These are phyloP conservation scores for Dictyostelium firmibasis DNA, from an alignment of 78 protist genomes.

Conservation along the genomic window DNA sequence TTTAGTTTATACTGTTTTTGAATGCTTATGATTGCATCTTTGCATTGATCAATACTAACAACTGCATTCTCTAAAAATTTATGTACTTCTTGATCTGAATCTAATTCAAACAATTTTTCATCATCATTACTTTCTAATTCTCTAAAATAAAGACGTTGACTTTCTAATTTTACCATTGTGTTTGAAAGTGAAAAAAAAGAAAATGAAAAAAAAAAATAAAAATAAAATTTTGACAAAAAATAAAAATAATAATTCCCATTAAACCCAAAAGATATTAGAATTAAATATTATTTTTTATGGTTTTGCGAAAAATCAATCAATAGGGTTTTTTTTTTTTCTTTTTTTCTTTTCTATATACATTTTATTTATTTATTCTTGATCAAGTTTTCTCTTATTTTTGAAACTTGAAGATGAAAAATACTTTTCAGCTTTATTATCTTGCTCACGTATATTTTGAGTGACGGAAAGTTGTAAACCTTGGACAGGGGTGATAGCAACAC, in stretches of 20 bases:
- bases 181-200: too few species aligned
- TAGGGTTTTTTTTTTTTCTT: too few species aligned
- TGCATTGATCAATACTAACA: not conserved
- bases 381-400: slow-evolving; percentile 11
- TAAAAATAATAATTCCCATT: too few species aligned
- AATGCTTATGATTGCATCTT: not conserved
- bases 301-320: too few species aligned
- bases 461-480: slow-evolving; percentile 10
- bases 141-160: not conserved
- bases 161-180: not conserved
- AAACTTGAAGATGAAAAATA: not conserved
- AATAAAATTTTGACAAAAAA: too few species aligned
- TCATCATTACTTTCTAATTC: not conserved
- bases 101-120: not conserved
- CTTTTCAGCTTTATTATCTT: not conserved
- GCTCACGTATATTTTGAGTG: not conserved
- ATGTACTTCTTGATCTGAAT: not conserved
- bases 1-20: not conserved
- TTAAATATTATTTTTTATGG: too few species aligned
- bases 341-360: not conserved
- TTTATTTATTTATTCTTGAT: not conserved
- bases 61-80: not conserved
- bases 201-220: too few species aligned
- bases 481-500: slow-evolving; percentile 28
- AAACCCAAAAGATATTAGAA: too few species aligned